Conservation (phyloP, 768 basidiomycete genomes). For the Scleroderma bovista region DNA sequence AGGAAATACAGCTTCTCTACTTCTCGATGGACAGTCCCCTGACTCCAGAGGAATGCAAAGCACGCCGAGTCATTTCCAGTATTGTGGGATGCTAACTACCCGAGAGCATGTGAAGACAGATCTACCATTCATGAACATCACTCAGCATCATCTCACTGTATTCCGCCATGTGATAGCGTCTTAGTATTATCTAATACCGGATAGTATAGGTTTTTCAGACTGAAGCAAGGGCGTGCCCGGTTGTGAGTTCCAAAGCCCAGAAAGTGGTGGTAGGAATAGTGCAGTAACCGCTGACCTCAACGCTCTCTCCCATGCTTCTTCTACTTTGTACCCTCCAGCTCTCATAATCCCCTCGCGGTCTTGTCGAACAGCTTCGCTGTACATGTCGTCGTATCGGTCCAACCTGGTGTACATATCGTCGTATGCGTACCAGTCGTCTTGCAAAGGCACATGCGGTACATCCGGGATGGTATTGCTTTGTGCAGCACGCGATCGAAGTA, state of each 20-base stretch:
- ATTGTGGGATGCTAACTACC: constrained; percentile 20
- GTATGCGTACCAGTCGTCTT: constrained; percentile 73
- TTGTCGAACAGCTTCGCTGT: constrained; percentile 69
- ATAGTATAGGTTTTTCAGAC: constrained; percentile 43
- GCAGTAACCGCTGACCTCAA: constrained; percentile 68
- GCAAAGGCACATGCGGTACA: constrained; percentile 71
- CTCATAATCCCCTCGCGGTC: constrained; percentile 77
- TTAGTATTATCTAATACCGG: constrained; percentile 10
- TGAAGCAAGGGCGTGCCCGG: constrained; percentile 1
- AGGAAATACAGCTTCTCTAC: constrained; percentile 77
- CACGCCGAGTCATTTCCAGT: constrained; percentile 51
- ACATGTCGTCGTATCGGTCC: constrained; percentile 63
- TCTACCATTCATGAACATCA: no score
- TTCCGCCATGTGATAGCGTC: not conserved
- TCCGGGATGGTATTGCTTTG: constrained; percentile 67
- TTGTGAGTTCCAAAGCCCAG: constrained; percentile 18
- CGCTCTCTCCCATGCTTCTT: constrained; percentile 85
- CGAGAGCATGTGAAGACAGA: not conserved
- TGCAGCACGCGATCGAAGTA: constrained; percentile 58
- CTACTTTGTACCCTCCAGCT: constrained; percentile 75
- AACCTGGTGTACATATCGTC: constrained; percentile 58
- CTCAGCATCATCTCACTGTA: no score
- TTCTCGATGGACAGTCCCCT: constrained; percentile 70
- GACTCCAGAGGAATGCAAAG: constrained; percentile 43
- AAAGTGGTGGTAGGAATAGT: constrained; percentile 54